Percentiles rank a stretch among this genome's conserved stretches.
Conservation (phyloP, 2,329 filamentous ascomycete species). For the Talaromyces sp. region DNA sequence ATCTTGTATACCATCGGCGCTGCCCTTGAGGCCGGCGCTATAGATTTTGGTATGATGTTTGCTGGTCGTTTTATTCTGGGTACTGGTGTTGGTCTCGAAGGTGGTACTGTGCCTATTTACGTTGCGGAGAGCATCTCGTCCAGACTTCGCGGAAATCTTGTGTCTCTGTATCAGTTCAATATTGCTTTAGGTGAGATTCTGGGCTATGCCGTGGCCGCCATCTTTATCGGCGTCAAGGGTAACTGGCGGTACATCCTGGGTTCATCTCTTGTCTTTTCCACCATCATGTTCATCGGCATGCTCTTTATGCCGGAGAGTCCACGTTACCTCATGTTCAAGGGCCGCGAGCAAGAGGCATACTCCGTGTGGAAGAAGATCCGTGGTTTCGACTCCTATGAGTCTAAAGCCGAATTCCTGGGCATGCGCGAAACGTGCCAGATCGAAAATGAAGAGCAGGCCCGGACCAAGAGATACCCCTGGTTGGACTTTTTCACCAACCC, state of each 20-base stretch:
- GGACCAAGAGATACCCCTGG: slow-evolving; percentile 62
- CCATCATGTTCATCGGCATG: slow-evolving; percentile 61
- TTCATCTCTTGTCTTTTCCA: slow-evolving; percentile 67
- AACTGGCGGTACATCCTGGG: slow-evolving; percentile 74
- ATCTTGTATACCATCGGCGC: slow-evolving; percentile 68
- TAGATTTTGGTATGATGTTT: slow-evolving; percentile 70
- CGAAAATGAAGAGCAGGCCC: slow-evolving; percentile 51
- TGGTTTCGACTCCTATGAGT: slow-evolving; percentile 54
- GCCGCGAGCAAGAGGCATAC: slow-evolving; percentile 27
- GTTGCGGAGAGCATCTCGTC: slow-evolving; percentile 67
- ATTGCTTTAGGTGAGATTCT: slow-evolving; percentile 72
- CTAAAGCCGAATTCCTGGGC: slow-evolving; percentile 67
- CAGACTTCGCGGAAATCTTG: slow-evolving; percentile 65
- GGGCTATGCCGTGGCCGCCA: slow-evolving; percentile 69
- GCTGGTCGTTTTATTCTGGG: slow-evolving; percentile 66
- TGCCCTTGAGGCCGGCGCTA: slow-evolving; percentile 63
- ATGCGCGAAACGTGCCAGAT: slow-evolving; percentile 64
- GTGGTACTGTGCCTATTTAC: slow-evolving; percentile 71
- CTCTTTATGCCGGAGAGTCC: slow-evolving; percentile 38
- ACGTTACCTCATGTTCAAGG: slow-evolving; percentile 27
- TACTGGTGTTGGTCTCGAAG: slow-evolving; percentile 68
- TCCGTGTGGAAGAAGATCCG: slow-evolving; percentile 66
- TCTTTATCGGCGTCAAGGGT: slow-evolving; percentile 66
- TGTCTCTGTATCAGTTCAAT: slow-evolving; percentile 72
- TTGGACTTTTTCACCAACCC: slow-evolving; percentile 71